These are phyloP conservation scores for Wallacemonas sp. DNA, from an alignment of 208 protist genomes.

Conservation along the genomic window DNA sequence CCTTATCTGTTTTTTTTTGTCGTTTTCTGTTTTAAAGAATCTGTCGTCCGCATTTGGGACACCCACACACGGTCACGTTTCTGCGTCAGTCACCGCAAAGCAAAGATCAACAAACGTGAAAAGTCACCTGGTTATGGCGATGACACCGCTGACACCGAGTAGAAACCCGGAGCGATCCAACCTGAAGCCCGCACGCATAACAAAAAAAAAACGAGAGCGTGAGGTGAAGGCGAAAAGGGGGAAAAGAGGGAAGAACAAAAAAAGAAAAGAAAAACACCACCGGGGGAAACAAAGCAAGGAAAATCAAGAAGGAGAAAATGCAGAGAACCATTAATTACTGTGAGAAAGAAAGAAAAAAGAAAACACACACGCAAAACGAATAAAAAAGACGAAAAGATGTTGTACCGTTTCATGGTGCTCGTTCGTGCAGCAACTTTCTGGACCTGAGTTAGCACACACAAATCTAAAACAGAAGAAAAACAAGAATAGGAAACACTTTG, in stretches of 20 bases:
- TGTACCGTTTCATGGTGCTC: no score
- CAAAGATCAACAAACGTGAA: background rate
- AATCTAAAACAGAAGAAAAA: no score
- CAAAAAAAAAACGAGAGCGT: background rate
- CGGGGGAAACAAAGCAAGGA: background rate
- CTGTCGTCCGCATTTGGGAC: no score
- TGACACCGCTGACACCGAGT: no score
- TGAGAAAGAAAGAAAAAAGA: background rate
- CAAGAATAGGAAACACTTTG: no score
- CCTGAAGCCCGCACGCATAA: background rate
- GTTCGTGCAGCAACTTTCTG: no score
- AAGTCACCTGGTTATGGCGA: background rate
- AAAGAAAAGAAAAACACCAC: slow-evolving; percentile 3
- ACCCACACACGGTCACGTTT: background rate
- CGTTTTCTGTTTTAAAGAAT: background rate
- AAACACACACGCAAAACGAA: background rate
- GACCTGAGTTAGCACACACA: no score
- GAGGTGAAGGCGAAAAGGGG: background rate
- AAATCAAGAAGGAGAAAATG: background rate
- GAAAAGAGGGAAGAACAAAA: background rate
- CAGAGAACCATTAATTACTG: background rate
- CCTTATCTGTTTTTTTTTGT: no score
- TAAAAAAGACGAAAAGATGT: background rate
- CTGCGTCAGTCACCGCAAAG: background rate
- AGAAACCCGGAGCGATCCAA: no score